phyloP scores from a whole-genome alignment of 129 eudicot genomes.

The Tanacetum coccineum region DNA sequence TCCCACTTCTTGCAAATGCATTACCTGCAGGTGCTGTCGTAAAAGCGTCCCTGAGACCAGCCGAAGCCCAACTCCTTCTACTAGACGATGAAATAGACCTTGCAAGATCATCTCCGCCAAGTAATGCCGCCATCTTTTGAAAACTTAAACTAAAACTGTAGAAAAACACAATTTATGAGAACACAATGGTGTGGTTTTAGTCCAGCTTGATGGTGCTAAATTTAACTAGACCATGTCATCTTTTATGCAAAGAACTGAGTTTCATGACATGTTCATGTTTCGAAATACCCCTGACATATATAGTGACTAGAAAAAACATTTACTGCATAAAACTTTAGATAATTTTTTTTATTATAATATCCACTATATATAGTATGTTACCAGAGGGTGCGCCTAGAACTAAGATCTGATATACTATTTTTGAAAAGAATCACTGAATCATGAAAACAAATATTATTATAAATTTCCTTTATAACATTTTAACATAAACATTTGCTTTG shows the following conservation, averaged over 20 bases:
- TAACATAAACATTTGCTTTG: no score
- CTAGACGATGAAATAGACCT: conserved; percentile 46
- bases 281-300: no score
- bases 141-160: not conserved
- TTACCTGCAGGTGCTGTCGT: conserved; percentile 39
- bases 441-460: no score
- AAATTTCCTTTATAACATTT: not conserved
- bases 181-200: not conserved
- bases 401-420: not conserved
- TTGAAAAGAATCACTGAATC: not conserved
- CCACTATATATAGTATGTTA: no score
- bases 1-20: conserved; percentile 33
- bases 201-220: not conserved
- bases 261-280: not conserved
- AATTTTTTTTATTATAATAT: not conserved
- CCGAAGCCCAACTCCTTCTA: conserved; percentile 54
- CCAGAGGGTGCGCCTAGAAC: no score
- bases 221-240: not conserved
- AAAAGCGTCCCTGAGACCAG: conserved; percentile 49
- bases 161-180: not conserved
- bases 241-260: not conserved
- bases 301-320: not conserved
- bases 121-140: conserved; percentile 36
- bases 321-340: not conserved
- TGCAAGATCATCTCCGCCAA: conserved; percentile 40